Evolutionary conservation across 306 rosid species (phyloP).

Genomic region (Canavalia ensiformis): DNA sequence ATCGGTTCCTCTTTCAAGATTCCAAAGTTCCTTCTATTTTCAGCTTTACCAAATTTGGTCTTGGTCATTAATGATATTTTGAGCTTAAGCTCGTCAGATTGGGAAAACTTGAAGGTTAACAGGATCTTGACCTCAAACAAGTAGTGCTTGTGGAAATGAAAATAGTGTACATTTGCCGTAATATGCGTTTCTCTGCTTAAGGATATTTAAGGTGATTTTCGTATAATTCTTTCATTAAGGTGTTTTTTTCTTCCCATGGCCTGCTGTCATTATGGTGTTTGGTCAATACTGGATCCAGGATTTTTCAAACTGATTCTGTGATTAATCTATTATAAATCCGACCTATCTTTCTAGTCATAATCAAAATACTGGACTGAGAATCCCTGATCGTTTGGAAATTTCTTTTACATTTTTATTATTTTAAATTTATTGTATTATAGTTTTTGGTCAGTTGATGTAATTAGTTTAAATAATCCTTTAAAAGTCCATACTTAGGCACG

Average conservation of each 20-base stretch:
- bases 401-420: neutral
- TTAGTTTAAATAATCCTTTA: slow-evolving; percentile 8
- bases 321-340: neutral
- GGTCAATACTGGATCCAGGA: neutral
- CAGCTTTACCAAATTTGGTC: neutral
- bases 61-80: slow-evolving; percentile 22
- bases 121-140: slow-evolving; percentile 35
- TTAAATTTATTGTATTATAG: neutral
- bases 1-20: neutral
- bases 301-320: slow-evolving; percentile 6
- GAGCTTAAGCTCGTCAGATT: slow-evolving; percentile 3
- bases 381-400: slow-evolving; percentile 21
- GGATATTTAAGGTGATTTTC: slow-evolving; percentile 34
- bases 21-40: neutral
- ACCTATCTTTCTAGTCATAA: slow-evolving; percentile 12
- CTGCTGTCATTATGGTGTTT: neutral
- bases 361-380: slow-evolving; percentile 17
- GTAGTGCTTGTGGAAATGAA: slow-evolving; percentile 12
- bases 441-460: slow-evolving; percentile 14
- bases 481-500: slow-evolving; percentile 46
- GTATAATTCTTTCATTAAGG: neutral
- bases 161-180: slow-evolving; percentile 26
- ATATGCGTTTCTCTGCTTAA: slow-evolving; percentile 21
- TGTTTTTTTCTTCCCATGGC: neutral
- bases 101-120: slow-evolving; percentile 11